Conservation (phyloP, 2,329 filamentous ascomycete genomes). For the Scytalidium sp. region DNA sequence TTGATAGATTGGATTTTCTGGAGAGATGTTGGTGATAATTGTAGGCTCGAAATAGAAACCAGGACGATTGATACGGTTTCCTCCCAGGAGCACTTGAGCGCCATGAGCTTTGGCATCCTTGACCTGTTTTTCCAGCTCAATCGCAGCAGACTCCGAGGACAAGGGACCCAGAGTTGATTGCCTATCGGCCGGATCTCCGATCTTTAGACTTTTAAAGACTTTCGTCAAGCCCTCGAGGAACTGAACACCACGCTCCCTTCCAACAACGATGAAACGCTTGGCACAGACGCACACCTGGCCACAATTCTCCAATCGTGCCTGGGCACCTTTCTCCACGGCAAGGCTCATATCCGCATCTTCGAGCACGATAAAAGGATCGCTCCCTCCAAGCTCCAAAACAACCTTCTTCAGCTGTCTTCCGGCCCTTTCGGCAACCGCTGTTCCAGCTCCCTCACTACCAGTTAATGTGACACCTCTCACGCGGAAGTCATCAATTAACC, state of each 20-base stretch:
- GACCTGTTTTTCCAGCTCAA: background rate
- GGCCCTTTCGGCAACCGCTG: constrained; percentile 56
- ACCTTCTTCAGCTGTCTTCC: constrained; percentile 49
- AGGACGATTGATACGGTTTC: background rate
- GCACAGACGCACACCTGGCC: constrained; percentile 18
- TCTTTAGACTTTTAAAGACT: background rate
- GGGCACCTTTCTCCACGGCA: background rate
- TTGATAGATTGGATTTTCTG: background rate
- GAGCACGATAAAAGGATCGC: constrained; percentile 39
- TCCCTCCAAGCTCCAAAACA: constrained; percentile 47
- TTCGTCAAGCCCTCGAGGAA: constrained; percentile 5
- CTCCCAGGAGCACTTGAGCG: background rate
- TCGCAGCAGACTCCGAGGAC: background rate
- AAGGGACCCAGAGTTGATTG: background rate
- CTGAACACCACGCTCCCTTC: constrained; percentile 5
- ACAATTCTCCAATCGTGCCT: background rate
- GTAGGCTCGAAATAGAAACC: background rate
- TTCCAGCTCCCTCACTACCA: constrained; percentile 27
- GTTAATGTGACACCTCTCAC: constrained; percentile 43
- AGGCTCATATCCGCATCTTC: constrained; percentile 38
- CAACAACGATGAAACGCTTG: constrained; percentile 28
- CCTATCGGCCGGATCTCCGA: background rate
- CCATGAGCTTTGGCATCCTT: background rate
- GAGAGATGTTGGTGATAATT: background rate
- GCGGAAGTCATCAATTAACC: constrained; percentile 32